A percentile compares a stretch with the other conserved stretches of the same genome.
phyloP scores from a whole-genome alignment of 352 stramenopile species.

The Thraustotheca clavata region DNA sequence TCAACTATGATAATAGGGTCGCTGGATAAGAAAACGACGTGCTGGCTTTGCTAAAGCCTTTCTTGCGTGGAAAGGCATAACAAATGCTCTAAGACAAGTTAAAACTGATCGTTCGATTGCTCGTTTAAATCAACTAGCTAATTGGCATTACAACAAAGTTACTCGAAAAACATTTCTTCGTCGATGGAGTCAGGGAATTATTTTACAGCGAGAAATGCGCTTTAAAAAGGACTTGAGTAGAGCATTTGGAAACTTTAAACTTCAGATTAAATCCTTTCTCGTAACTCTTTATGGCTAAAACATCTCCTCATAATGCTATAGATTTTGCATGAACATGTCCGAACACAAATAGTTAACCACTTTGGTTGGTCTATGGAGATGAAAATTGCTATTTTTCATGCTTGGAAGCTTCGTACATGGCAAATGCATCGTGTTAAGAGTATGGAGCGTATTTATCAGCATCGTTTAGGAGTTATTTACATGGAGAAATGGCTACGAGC shows the following conservation, averaged over 20 bases:
- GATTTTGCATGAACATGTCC: background rate
- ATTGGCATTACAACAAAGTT: slow-evolving; percentile 16
- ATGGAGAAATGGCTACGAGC: background rate
- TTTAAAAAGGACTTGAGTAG: background rate
- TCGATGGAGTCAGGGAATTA: background rate
- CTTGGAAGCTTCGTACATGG: background rate
- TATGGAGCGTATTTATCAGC: background rate
- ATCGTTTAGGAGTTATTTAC: background rate
- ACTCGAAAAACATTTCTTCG: background rate
- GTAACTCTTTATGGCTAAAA: background rate
- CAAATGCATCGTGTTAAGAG: background rate
- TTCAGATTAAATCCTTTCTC: background rate
- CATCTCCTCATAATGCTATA: background rate
- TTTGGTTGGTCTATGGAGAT: background rate
- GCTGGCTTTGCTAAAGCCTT: background rate
- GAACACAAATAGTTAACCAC: background rate
- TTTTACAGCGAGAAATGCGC: slow-evolving; percentile 3
- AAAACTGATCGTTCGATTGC: background rate
- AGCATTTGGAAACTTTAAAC: background rate
- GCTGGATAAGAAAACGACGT: slow-evolving; percentile 5
- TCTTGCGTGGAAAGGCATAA: slow-evolving; percentile 20
- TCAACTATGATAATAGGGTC: background rate
- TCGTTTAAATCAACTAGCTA: slow-evolving; percentile 5
- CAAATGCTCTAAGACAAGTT: background rate
- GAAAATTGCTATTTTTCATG: background rate